Evolutionary conservation across 768 basidiomycete genomes (phyloP), one percentile per base, ranked within the genome.

Genomic region (Piloderma croceum): DNA sequence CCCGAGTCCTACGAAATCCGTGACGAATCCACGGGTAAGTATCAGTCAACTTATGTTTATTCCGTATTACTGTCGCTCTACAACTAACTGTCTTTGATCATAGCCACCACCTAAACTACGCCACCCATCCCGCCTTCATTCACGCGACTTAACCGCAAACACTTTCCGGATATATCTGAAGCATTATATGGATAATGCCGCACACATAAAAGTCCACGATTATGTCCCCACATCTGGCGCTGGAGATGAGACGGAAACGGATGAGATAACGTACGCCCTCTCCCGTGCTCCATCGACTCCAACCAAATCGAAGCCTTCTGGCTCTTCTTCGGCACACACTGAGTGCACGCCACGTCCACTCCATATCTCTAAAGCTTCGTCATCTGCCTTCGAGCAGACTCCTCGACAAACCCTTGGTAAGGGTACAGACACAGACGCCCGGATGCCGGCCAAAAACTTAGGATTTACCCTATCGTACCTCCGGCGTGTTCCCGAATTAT

Each of bases 81-180:
- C 18, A 24, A 33, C 13, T 19, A 13, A 13, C 36, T 36, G n/a
- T n/a, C n/a, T n/a, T n/a, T n/a, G n/a, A n/a, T n/a, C 36, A 27
- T 25, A 64, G 60, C 60, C 49, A 3, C 65, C 62, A 15, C 54
- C 67, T 4, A 78, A 74, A 52, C 64, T 89, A 33, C 81, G 83
- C 33, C 85, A 89, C 57, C 87, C 86, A 1, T 79, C 80, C 0
- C 72, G 81, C 29, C 62, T 89, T 20, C 81, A 73, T 41, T 73
- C 77, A 0, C 67, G 68, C 15, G 82, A 88, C 41, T 74, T 90
- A 20, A 88, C 77, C 2, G 72, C 67, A 3, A 81, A 81, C 44
- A 82, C 78, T 0, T 85, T 90, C 55, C 72, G 81, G 9, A 72
- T 85, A 27, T 87, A 90, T 49, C 48, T 90, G 44, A 86, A 84